Evolutionary conservation across 192 early-diverging fungal species (phyloP), one percentile per base, ranked within the genome.

Genomic region (Entomortierella lignicola): DNA sequence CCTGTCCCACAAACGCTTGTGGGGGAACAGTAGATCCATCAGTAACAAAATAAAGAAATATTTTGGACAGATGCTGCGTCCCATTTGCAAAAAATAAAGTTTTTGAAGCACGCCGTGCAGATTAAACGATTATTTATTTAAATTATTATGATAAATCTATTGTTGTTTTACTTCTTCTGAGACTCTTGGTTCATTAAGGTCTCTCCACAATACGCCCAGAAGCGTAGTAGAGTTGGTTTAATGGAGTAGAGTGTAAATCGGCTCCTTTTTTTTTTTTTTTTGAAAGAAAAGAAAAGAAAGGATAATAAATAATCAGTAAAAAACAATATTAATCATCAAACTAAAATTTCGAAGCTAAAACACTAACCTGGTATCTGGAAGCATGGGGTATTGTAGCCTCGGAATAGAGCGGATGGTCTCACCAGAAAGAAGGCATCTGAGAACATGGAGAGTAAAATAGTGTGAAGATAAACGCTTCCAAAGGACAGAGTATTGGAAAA

Each of bases 401-500:
- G 94, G 93, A 30, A 96, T 92, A 2, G 92, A 89, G 34, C 88
- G 87, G 31, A 98, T 94, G 15, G 91, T 89, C 31, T 92, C 87
- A 1, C 96, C 96, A 12, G 87, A 89, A 8, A 97, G 81, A 30
- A 98, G 82, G 55, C 93, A 94, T 20, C 81, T 81, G 51, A 96
- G 81, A 17, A 93, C 88, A 26, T 91, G 86, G 29, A 88, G 72
- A n/a, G 92, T 91, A 71, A 98, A 84, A 58, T 97, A 97, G 64
- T 92, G 91, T 0, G 89, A 88, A 37, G 89, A 88, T n/a, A 98
- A 82, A 53, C 93, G 85, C 34, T 85, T 84, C 89, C 88, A 94
- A 10, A 99, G 84, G 53, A 95, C 91, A 56, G 90, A 84, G 67
- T 97, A 99, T 81, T 99, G 95, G 80, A 97, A 97, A 67, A 99